Evolutionary conservation across 1,284 basidiomycete genomes (phyloP).

Genomic region (Peniophora sp.): DNA sequence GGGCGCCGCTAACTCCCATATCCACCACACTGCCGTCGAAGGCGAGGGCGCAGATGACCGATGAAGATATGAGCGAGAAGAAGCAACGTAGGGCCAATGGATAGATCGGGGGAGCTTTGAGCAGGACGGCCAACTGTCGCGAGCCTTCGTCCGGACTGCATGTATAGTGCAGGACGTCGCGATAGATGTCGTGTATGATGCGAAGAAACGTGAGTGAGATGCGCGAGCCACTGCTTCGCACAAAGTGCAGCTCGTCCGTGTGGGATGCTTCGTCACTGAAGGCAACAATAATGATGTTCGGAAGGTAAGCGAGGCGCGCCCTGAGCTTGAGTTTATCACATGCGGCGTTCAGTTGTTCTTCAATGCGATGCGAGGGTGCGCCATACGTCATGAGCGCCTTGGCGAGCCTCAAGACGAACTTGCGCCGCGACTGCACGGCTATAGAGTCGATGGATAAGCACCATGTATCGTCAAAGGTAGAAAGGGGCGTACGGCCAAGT

Average conservation of each 20-base stretch:
- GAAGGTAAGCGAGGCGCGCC: conserved; percentile 77
- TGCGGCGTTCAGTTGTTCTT: conserved; percentile 63
- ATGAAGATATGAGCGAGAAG: conserved; percentile 67
- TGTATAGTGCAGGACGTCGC: conserved; percentile 71
- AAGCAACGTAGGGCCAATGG: conserved; percentile 53
- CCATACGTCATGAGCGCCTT: conserved; percentile 78
- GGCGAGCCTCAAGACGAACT: conserved; percentile 75
- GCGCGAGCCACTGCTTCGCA: conserved; percentile 59
- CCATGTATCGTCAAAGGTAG: no score
- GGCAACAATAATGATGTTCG: conserved; percentile 71
- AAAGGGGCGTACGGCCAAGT: no score
- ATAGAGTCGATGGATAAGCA: background rate
- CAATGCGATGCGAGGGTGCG: conserved; percentile 81
- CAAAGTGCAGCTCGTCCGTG: conserved; percentile 67
- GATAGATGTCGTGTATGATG: conserved; percentile 68
- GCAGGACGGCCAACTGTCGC: conserved; percentile 46
- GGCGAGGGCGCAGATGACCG: conserved; percentile 71
- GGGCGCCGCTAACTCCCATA: conserved; percentile 71
- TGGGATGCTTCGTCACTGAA: conserved; percentile 57
- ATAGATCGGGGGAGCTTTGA: conserved; percentile 58
- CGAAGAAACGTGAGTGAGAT: conserved; percentile 70
- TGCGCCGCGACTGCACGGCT: conserved; percentile 62
- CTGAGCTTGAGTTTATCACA: conserved; percentile 46
- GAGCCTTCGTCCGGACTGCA: conserved; percentile 61
- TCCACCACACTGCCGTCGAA: conserved; percentile 81